Evolutionary conservation across 164 flowering plant genomes (phyloP).

Genomic region (Euptelea pleiosperma): DNA sequence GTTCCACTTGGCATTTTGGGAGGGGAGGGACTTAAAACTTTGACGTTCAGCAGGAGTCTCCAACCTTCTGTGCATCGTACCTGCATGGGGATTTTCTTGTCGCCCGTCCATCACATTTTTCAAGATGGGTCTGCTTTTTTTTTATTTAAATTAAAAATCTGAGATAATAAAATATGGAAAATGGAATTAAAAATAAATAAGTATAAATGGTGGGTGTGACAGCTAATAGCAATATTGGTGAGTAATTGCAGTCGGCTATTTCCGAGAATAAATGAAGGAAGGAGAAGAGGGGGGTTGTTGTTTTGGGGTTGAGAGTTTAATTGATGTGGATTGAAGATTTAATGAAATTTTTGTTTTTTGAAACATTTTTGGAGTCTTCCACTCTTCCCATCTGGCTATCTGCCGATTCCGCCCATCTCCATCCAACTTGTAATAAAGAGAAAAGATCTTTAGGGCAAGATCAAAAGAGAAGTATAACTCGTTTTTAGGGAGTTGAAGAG

Average conservation of each 20-base stretch:
- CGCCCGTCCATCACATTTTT: not conserved
- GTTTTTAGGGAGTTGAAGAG: slow-evolving; percentile 15
- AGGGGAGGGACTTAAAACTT: too few species aligned
- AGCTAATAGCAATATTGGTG: slow-evolving; percentile 21
- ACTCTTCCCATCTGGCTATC: not conserved
- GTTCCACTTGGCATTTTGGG: too few species aligned
- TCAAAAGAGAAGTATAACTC: not conserved
- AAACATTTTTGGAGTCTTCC: not conserved
- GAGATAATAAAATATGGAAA: too few species aligned
- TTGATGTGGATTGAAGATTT: slow-evolving; percentile 28
- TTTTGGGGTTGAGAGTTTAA: slow-evolving; percentile 20
- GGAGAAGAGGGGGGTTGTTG: not conserved
- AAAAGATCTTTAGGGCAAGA: slow-evolving; percentile 4
- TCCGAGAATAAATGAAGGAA: slow-evolving; percentile 21
- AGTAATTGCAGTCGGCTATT: slow-evolving; percentile 31
- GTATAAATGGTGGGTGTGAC: slow-evolving; percentile 19
- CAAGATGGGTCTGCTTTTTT: not conserved
- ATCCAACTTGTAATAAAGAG: slow-evolving; percentile 11
- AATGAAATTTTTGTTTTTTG: not conserved
- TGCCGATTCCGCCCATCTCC: too few species aligned
- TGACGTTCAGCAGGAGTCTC: too few species aligned
- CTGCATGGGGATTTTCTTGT: not conserved
- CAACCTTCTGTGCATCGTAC: not conserved
- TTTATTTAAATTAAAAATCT: too few species aligned
- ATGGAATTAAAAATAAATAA: too few species aligned